A percentile compares a stretch with the other conserved stretches of the same genome.
Evolutionary conservation across 192 early-diverging fungal species (phyloP).

Genomic region (Pilaira anomala): DNA sequence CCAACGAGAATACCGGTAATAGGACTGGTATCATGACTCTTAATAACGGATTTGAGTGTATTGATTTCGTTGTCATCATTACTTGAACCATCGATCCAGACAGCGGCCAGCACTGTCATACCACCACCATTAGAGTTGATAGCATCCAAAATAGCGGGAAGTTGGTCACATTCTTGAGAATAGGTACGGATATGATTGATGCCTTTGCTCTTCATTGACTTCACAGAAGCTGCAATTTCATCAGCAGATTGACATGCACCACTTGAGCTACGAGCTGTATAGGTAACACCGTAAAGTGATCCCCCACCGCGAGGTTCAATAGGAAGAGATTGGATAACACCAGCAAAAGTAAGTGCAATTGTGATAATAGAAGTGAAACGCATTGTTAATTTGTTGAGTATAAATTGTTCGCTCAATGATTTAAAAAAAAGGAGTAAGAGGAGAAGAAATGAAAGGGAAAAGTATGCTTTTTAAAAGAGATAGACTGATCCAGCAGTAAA

Average conservation of each 20-base stretch:
- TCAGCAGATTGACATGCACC: conserved; percentile 17
- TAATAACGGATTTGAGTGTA: conserved; percentile 1
- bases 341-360: conserved; percentile 5
- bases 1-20: conserved; percentile 27
- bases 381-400: background rate
- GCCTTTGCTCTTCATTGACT: conserved; percentile 20
- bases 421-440: background rate
- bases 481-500: too few species aligned
- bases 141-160: conserved; percentile 21
- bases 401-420: background rate
- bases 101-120: conserved; percentile 32
- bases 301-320: background rate
- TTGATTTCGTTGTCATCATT: conserved; percentile 22
- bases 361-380: conserved; percentile 13
- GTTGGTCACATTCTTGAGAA: conserved; percentile 34
- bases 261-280: conserved; percentile 22
- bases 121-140: conserved; percentile 16
- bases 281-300: conserved; percentile 16
- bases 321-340: conserved; percentile 11
- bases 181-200: conserved; percentile 35
- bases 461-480: too few species aligned
- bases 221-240: conserved; percentile 1
- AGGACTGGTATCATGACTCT: background rate
- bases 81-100: conserved; percentile 28
- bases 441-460: too few species aligned